Base-by-base conservation (phyloP, 805 yeast genomes). In the Cyberlindnera samutprakarnensis region DNA sequence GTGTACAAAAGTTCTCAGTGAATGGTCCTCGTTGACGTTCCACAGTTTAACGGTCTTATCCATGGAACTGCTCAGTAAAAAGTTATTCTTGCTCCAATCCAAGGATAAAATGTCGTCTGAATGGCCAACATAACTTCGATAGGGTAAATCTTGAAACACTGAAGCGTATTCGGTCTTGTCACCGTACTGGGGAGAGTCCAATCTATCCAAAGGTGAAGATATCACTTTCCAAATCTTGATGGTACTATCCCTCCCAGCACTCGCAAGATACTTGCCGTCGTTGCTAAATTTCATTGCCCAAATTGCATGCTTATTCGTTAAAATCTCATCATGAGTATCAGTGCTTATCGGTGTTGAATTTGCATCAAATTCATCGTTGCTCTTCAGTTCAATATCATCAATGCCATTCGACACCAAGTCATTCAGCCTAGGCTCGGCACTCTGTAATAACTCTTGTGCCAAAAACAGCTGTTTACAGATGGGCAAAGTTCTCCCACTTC, bases 61-160 rank as follows among this genome's bases (percentile, higher is more conserved):
- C 79, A 83, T 81, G 2, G 94, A 81, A 4, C 92, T 78, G 0
- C 92, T 68, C 1, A 86, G 52, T 19, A 90, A 52, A 44, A 88
- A 88, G 51, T 79, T 79, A 56, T 86, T 87, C 45, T 78, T 79
- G 31, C 94, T 80, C 96, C 96, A 88, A 46, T 83, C 84, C 21
- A 88, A 49, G 9, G 82, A 73, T n/a, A 85, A 54, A 12, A 90
- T 67, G 37, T 85, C 81, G 28, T 70, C 71, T 1, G 70, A 55
- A 54, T 90, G 96, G 13, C 83, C 92, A 25, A 53, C 56, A 39
- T 75, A 80, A 11, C 67, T 67, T 19, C 72, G 64, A 12, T 66
- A 51, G 0, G 96, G 95, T 9, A 50, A 52, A 4, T 75, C 71
- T 41, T 77, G 79, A 53, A 88, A 87, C 2, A 88, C 84, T 0